Percentiles rank a stretch among this genome's conserved stretches.
These are phyloP conservation scores for Bipolaris sorokiniana DNA, from an alignment of 2,329 filamentous ascomycete genomes.

Conservation along the genomic window DNA sequence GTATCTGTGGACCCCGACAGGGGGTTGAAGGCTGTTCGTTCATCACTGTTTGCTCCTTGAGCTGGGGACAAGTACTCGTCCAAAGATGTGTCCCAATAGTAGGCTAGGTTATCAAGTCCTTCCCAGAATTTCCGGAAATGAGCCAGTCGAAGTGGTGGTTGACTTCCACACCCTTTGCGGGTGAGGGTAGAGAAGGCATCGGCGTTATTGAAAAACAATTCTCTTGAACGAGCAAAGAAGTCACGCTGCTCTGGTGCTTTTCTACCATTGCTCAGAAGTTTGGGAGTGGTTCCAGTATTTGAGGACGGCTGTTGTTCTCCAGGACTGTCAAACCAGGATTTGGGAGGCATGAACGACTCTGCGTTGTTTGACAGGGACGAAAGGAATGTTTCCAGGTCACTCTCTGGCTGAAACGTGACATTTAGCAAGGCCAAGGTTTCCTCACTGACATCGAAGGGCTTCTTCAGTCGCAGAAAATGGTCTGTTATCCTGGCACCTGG, in stretches of 20 bases:
- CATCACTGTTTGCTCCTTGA: constrained; percentile 15
- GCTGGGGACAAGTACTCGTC: constrained; percentile 60
- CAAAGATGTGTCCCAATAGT: constrained; percentile 67
- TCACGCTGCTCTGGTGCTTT: constrained; percentile 56
- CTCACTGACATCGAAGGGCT: constrained; percentile 50
- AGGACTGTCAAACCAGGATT: constrained; percentile 40
- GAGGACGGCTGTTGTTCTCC: constrained; percentile 38
- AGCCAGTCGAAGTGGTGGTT: constrained; percentile 57
- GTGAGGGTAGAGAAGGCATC: constrained; percentile 64
- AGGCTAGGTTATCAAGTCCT: constrained; percentile 63
- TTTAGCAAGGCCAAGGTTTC: constrained; percentile 53
- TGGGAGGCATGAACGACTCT: constrained; percentile 49
- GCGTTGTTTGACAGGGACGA: constrained; percentile 40
- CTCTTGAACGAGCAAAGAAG: constrained; percentile 57
- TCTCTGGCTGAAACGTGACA: constrained; percentile 47
- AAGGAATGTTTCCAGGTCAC: constrained; percentile 51
- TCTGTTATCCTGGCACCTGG: constrained; percentile 51
- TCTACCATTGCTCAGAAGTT: constrained; percentile 56
- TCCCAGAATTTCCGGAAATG: constrained; percentile 67
- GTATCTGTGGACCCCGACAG: constrained; percentile 3
- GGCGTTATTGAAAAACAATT: constrained; percentile 62
- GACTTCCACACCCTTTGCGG: constrained; percentile 55
- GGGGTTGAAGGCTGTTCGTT: constrained; percentile 7
- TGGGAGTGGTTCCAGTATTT: constrained; percentile 31
- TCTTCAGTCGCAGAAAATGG: constrained; percentile 52